phyloP scores from a whole-genome alignment of 371 early-diverging fungal genomes.

The Phascolomyces articulosus region DNA sequence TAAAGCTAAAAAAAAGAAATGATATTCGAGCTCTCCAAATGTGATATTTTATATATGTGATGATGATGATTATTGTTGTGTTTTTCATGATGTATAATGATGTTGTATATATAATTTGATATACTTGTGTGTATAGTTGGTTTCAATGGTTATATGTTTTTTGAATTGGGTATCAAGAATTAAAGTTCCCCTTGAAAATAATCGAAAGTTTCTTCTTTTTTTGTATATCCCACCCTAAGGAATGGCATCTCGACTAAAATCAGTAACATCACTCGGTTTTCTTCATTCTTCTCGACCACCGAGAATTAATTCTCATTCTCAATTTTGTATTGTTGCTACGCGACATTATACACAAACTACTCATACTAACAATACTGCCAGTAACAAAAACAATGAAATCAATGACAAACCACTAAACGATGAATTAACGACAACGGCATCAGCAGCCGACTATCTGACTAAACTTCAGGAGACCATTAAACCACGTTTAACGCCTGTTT shows the following conservation, averaged over 20 bases:
- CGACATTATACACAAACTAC: neutral
- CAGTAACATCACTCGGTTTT: neutral
- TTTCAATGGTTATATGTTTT: too few species aligned
- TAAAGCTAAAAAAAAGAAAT: slow-evolving; percentile 7
- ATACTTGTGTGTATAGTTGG: too few species aligned
- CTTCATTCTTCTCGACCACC: neutral
- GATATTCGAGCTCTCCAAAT: slow-evolving; percentile 3
- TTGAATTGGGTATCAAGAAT: too few species aligned
- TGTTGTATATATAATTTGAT: too few species aligned
- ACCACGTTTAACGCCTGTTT: slow-evolving; percentile 33
- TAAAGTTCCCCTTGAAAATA: too few species aligned
- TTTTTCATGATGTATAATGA: neutral
- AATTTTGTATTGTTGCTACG: neutral
- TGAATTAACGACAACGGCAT: neutral
- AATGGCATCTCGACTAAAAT: slow-evolving; percentile 4
- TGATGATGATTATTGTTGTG: neutral
- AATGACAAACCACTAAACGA: slow-evolving; percentile 3
- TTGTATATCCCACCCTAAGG: neutral
- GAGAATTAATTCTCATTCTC: neutral
- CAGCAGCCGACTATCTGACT: slow-evolving; percentile 24
- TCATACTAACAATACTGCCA: neutral
- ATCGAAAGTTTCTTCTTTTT: too few species aligned
- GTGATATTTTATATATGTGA: neutral
- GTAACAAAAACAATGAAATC: neutral
- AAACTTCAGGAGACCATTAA: slow-evolving; percentile 31